Evolutionary conservation across 805 yeast species (phyloP).

Genomic region (Saturnispora dispora): DNA sequence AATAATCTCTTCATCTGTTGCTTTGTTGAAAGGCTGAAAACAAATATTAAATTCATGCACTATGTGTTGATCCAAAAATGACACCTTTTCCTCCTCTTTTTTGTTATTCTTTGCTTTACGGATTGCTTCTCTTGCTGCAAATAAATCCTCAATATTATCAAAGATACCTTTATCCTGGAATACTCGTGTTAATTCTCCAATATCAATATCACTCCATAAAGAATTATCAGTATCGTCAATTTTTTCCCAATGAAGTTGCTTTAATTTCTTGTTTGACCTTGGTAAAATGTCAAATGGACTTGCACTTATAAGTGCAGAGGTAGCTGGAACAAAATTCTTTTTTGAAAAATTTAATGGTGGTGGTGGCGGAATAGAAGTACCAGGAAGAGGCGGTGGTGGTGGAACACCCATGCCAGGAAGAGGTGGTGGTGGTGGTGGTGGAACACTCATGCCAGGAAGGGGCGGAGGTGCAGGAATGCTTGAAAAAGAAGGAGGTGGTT

Average conservation of each 20-base stretch:
- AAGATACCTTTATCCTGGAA: constrained; percentile 71
- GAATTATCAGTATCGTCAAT: constrained; percentile 77
- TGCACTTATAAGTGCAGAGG: constrained; percentile 21
- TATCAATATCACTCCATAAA: constrained; percentile 69
- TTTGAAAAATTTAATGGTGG: constrained; percentile 22
- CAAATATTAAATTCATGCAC: constrained; percentile 95
- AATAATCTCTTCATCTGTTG: constrained; percentile 59
- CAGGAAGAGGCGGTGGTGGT: constrained; percentile 27
- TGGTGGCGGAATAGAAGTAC: constrained; percentile 25
- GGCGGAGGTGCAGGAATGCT: constrained; percentile 22
- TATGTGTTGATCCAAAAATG: constrained; percentile 72
- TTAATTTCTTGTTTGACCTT: constrained; percentile 67
- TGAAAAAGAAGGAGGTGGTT: constrained; percentile 25
- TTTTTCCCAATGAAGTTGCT: constrained; percentile 96
- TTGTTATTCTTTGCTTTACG: constrained; percentile 36
- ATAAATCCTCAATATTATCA: constrained; percentile 74
- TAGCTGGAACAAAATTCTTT: background rate
- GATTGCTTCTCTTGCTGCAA: constrained; percentile 72
- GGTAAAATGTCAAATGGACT: constrained; percentile 44
- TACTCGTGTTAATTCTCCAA: constrained; percentile 49
- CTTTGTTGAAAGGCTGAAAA: constrained; percentile 61
- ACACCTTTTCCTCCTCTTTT: constrained; percentile 44
- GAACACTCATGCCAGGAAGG: constrained; percentile 16
- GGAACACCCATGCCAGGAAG: constrained; percentile 21
- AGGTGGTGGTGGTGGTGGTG: constrained; percentile 28